A percentile compares a stretch with the other conserved stretches of the same genome.
phyloP scores from a whole-genome alignment of 176 grass and related monocot species.

The Cenchrus fungigraminus region DNA sequence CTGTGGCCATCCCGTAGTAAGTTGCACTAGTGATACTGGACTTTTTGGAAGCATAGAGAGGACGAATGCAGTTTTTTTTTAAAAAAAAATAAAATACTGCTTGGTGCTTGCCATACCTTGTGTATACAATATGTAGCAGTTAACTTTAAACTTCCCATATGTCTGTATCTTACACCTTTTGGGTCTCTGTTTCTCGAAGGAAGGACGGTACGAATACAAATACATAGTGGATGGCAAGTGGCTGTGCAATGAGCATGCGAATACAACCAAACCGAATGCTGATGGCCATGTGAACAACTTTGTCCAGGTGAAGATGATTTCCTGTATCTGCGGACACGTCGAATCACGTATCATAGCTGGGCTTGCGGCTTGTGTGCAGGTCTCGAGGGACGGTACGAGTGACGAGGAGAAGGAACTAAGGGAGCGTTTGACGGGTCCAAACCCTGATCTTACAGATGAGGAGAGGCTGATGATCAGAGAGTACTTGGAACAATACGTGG shows the following conservation, averaged over 20 bases:
- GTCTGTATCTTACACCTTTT: conserved; percentile 37
- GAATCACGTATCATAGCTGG: background rate
- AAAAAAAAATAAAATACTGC: background rate
- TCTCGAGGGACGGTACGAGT: conserved; percentile 49
- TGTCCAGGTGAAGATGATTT: conserved; percentile 66
- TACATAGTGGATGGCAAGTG: conserved; percentile 87
- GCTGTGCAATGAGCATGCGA: conserved; percentile 68
- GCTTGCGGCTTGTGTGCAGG: conserved; percentile 44
- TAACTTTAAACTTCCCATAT: background rate
- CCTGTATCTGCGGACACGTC: background rate
- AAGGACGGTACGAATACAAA: conserved; percentile 94
- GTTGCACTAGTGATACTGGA: background rate
- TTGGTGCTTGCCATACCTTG: background rate
- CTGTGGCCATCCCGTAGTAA: background rate
- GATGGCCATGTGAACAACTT: conserved; percentile 95
- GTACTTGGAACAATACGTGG: conserved; percentile 61
- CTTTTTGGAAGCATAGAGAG: background rate
- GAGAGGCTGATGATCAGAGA: conserved; percentile 82
- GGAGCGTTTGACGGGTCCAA: conserved; percentile 54
- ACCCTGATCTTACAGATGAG: conserved; percentile 62
- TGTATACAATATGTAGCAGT: background rate
- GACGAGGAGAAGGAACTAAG: conserved; percentile 56
- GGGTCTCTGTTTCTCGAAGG: conserved; percentile 53
- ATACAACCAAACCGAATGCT: conserved; percentile 59
- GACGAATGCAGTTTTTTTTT: too few relatives aligned